Percentiles rank a stretch among this genome's conserved stretches.
These are phyloP conservation scores for Fraxinus baroniana DNA, from an alignment of 305 asterid species.

Conservation along the genomic window DNA sequence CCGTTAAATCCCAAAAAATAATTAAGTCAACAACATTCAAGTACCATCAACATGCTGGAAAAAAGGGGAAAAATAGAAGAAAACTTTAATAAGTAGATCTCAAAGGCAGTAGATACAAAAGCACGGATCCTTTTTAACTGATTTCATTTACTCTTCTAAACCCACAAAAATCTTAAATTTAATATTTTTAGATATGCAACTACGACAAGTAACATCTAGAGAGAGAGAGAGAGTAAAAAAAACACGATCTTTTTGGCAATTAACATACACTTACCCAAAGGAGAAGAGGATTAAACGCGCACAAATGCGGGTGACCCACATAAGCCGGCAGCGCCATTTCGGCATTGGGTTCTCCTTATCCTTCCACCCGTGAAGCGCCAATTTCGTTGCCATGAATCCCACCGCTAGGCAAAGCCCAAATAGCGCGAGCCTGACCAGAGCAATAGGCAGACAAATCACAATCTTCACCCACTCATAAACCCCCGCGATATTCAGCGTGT, in stretches of 20 bases:
- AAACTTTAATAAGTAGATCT: conserved; percentile 6
- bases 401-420: conserved; percentile 58
- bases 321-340: conserved; percentile 73
- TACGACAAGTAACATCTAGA: not conserved
- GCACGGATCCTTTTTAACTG: not conserved
- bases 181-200: not conserved
- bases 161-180: not conserved
- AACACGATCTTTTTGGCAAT: not conserved
- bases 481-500: conserved; percentile 70
- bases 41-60: conserved; percentile 4
- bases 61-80: not conserved
- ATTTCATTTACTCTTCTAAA: not conserved
- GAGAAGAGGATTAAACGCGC: conserved; percentile 79
- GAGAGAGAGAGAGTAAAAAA: not conserved
- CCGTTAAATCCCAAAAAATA: not conserved
- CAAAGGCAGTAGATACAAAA: not conserved
- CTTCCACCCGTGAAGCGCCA: conserved; percentile 82
- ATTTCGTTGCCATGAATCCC: conserved; percentile 66
- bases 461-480: conserved; percentile 90
- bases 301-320: conserved; percentile 80
- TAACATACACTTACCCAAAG: conserved; percentile 55
- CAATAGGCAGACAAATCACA: conserved; percentile 70
- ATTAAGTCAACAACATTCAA: conserved; percentile 9
- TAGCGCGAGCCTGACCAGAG: conserved; percentile 54
- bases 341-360: conserved; percentile 89